Conservation (phyloP, 2,329 filamentous ascomycete genomes). For the Neurospora sp. region DNA sequence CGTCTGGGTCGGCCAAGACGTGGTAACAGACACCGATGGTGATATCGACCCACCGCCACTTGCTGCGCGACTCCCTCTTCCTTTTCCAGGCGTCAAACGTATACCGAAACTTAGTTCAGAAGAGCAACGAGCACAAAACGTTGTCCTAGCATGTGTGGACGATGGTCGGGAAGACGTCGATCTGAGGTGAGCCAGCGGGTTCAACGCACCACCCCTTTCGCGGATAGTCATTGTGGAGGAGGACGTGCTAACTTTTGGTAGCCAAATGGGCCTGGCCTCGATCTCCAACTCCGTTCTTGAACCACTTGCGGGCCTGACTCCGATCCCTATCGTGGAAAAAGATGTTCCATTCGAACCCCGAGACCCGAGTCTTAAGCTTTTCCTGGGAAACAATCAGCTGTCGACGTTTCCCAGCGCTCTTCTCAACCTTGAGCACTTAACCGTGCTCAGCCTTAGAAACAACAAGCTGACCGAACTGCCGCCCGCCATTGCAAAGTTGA, state of each 20-base stretch:
- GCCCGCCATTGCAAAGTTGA: conserved; percentile 45
- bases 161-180: conserved; percentile 49
- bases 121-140: conserved; percentile 34
- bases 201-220: neutral
- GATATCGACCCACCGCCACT: conserved; percentile 7
- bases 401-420: conserved; percentile 46
- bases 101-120: conserved; percentile 14
- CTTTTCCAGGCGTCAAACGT: neutral
- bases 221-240: neutral
- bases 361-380: conserved; percentile 50
- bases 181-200: conserved; percentile 39
- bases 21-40: conserved; percentile 36
- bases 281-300: conserved; percentile 48
- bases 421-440: conserved; percentile 51
- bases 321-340: conserved; percentile 42
- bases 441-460: conserved; percentile 54
- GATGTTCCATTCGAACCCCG: conserved; percentile 50
- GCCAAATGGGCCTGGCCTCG: conserved; percentile 35
- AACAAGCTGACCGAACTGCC: conserved; percentile 54
- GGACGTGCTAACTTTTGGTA: conserved; percentile 12
- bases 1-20: conserved; percentile 56
- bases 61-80: conserved; percentile 1
- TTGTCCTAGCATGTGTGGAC: conserved; percentile 46
- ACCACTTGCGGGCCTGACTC: conserved; percentile 44
- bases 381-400: conserved; percentile 50